Base-by-base conservation (phyloP, 1,284 basidiomycete species). In the Coniferiporia weirii region DNA sequence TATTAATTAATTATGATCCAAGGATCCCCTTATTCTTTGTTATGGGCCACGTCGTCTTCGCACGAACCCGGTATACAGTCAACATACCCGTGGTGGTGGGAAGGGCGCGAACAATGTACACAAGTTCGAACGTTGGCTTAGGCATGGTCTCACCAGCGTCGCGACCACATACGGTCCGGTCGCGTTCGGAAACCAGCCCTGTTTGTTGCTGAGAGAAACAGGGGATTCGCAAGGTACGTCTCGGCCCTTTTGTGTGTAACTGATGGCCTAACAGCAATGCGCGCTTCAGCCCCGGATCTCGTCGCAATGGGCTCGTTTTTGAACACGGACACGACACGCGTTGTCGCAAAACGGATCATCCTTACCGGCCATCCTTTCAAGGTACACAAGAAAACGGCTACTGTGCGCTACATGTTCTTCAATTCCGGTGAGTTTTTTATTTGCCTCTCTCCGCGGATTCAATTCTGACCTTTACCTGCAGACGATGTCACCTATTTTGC, bases 351-450 rank as follows among this genome's bases (percentile, higher is more conserved):
- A 73, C 86, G 95, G 19, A 85, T 97, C 70, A 80, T 98, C 61
- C 80, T 99, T 32, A 95, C 95, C 0, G 96, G 96, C 0, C 95
- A 98, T 72, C 96, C 96, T 0, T 94, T 93, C 85, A 97, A 96
- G 71, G 88, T 98, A 4, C 96, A 99, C 79, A 95, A 95, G 71
- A 96, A 95, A 79, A 96, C 93, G 1, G 95, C 95, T 0, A 99
- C 96, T 4, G 89, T 99, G 66, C 87, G 96, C 51, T 99, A 98
- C 78, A 95, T 99, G 93, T 98, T 99, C 77, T 98, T 99, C 81
- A 91, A 96, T 72, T 65, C 87, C 15, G 86, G 87, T 89, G 65
- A 55, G 79, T 27, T 27, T 61, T 20, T 19, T 52, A n/a, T 46
- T 59, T 36, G 20, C 50, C 22, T 56, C 50, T 20, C 13, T 48